Evolutionary conservation across 2,329 filamentous ascomycete genomes (phyloP).

Genomic region (Juglanconis oblonga): DNA sequence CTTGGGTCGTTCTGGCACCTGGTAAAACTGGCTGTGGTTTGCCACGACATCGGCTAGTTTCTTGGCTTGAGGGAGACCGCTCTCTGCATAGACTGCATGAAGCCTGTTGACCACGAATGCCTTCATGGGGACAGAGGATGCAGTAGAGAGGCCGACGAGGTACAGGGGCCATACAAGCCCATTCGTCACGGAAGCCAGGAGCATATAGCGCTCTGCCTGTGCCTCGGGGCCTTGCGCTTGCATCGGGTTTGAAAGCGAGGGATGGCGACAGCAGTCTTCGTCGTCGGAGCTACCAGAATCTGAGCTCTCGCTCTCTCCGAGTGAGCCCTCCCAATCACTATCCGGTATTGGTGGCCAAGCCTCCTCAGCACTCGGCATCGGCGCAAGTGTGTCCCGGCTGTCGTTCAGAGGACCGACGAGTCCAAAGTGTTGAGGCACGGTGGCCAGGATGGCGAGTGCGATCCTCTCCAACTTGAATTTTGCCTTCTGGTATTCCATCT

Average conservation of each 20-base stretch:
- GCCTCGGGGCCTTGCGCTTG: constrained; percentile 32
- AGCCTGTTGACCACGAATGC: constrained; percentile 44
- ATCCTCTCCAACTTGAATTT: constrained; percentile 38
- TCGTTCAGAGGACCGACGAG: constrained; percentile 41
- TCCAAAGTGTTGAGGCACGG: constrained; percentile 48
- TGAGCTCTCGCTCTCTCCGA: constrained; percentile 7
- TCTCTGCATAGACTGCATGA: constrained; percentile 42
- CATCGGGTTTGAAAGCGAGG: constrained; percentile 40
- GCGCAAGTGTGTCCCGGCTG: constrained; percentile 23
- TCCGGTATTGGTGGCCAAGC: constrained; percentile 7
- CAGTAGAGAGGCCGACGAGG: constrained; percentile 45
- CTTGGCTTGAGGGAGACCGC: constrained; percentile 42
- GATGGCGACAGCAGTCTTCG: constrained; percentile 24
- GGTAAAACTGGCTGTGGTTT: constrained; percentile 26
- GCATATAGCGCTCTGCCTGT: constrained; percentile 44
- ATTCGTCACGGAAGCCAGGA: constrained; percentile 45
- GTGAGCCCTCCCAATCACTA: neutral
- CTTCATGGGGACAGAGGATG: constrained; percentile 38
- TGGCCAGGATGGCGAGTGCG: constrained; percentile 41
- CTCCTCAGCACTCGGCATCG: constrained; percentile 18
- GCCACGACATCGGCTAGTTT: constrained; percentile 40
- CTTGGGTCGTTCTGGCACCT: neutral
- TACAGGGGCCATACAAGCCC: constrained; percentile 51
- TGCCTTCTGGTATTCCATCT: constrained; percentile 33
- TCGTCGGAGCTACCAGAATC: constrained; percentile 1